Conservation (phyloP, 331 rosid genomes). For the Stylosanthes scabra region DNA sequence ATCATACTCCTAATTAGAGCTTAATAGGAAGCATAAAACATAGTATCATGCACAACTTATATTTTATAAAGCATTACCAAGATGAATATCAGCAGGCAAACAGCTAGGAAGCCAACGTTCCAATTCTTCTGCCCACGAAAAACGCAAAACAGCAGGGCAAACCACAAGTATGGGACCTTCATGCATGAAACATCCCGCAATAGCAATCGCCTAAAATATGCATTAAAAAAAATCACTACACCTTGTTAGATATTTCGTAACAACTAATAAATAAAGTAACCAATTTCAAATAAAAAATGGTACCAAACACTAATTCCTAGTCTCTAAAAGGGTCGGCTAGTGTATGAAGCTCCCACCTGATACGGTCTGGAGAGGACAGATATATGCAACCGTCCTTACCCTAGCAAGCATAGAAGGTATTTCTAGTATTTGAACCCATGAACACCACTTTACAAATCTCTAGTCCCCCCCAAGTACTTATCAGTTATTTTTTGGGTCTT, state of each 20-base stretch:
- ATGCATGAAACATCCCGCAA: conserved; percentile 82
- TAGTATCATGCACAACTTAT: not conserved
- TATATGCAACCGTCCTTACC: no score
- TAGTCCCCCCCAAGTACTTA: not conserved
- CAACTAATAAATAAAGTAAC: not conserved
- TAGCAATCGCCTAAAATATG: conserved; percentile 76
- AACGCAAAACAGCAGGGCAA: conserved; percentile 95
- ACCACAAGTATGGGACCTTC: conserved; percentile 91
- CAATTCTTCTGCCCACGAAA: conserved; percentile 96
- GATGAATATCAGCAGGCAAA: conserved; percentile 87
- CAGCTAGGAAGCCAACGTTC: conserved; percentile 95
- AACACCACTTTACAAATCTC: not conserved
- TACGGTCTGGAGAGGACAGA: no score
- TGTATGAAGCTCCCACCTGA: no score
- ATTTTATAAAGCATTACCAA: conserved; percentile 56
- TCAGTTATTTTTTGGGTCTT: no score
- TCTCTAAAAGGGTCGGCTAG: not conserved
- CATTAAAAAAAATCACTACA: conserved; percentile 8
- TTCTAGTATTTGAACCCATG: no score
- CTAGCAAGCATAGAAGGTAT: no score
- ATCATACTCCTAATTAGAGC: not conserved
- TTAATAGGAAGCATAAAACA: conserved; percentile 21
- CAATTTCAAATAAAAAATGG: conserved; percentile 16
- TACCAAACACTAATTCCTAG: not conserved
- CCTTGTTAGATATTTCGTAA: not conserved